phyloP scores from a whole-genome alignment of 768 basidiomycete species.

The Tulasnella sp. region DNA sequence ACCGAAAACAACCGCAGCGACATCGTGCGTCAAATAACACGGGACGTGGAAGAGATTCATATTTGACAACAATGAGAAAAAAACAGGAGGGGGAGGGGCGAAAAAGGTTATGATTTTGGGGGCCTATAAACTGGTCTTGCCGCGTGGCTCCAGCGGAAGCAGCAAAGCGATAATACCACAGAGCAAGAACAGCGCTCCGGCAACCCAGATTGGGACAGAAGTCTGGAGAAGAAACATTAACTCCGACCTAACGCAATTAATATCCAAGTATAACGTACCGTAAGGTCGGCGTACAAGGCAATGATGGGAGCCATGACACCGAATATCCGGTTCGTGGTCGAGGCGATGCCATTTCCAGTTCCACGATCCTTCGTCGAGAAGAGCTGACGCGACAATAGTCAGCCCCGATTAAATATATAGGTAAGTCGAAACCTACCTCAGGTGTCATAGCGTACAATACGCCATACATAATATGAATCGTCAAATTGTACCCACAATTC shows the following conservation, averaged over 20 bases:
- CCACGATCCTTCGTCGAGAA: constrained; percentile 41
- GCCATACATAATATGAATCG: constrained; percentile 66
- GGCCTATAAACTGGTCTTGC: constrained; percentile 56
- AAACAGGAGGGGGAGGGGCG: too few species aligned
- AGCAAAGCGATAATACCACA: constrained; percentile 53
- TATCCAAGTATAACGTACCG: too few species aligned
- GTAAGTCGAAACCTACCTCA: constrained; percentile 48
- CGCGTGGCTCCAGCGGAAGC: constrained; percentile 66
- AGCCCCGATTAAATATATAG: not conserved
- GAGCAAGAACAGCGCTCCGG: constrained; percentile 54
- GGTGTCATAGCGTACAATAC: constrained; percentile 64
- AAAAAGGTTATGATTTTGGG: not conserved
- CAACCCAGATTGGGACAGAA: constrained; percentile 62
- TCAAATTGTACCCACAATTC: constrained; percentile 68
- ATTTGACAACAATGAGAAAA: not conserved
- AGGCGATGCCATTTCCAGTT: constrained; percentile 59
- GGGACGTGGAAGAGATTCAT: not conserved
- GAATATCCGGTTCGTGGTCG: constrained; percentile 55
- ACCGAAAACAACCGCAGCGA: not conserved
- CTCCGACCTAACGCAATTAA: too few species aligned
- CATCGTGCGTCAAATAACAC: not conserved
- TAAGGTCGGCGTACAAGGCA: constrained; percentile 57
- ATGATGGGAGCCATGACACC: constrained; percentile 64
- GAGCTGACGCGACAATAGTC: not conserved
- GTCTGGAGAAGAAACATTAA: constrained; percentile 33